Base-by-base conservation (phyloP, 2,329 filamentous ascomycete species). In the Diaporthe velutina region DNA sequence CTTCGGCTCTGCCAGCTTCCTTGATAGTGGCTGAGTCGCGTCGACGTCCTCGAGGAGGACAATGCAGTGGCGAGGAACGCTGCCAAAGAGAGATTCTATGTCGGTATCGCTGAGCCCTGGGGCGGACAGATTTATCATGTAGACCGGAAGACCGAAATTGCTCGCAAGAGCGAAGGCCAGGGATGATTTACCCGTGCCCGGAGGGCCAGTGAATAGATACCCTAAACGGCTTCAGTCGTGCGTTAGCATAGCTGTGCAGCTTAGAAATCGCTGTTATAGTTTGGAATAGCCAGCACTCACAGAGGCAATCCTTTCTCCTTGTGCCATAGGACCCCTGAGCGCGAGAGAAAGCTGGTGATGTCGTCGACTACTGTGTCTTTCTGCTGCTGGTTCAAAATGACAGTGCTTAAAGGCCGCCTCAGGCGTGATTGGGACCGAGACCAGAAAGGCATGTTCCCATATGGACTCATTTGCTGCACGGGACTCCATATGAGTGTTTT, bases 41-140 rank as follows among this genome's bases (percentile, higher is more conserved):
- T 75, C 74, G 4, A 75, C 71, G 22, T 75, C 74, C 52, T 75
- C 74, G 8, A 75, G 71, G 35, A 75, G 50, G 13, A 75, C 57
- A 25, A 75, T 71, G 35, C 71, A 74, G 30, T 74, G 71, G 40
- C 57, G 50, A 7, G 74, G 74, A 12, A 75, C 55, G 22, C 40
- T 66, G 19, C 50, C 33, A 40, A 75, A 75, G 4, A 75, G 58
- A 13, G 28, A 33, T 30, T 73, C 74, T 25, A 75, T 66, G 33
- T 66, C 74, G 30, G 30, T 35, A 22, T 75, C 74, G 15, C 30
- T 75, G 30, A 75, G 35, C 0, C 57, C 48, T 1, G 71, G 71
- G 2, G 71, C 45, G 0, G 74, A 74, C 5, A 75, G 66, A 33
- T 75, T 75, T 30, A 75, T 66, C 74, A 75, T 75, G n/a, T 75